Base-by-base conservation (phyloP, 345 rosid genomes). In the Lumnitzera racemosa region DNA sequence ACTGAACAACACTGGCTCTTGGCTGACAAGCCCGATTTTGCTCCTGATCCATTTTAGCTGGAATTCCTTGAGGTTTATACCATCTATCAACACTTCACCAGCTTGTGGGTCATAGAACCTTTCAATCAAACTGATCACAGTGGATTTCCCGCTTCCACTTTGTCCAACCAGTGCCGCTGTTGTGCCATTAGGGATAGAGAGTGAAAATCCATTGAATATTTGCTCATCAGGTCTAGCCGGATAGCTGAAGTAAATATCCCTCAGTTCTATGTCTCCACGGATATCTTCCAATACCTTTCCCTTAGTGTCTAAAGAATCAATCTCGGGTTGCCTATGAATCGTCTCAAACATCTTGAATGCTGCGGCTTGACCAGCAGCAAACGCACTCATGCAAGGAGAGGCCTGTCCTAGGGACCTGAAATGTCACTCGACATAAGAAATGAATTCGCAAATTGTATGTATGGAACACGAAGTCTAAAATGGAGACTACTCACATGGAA, bases 401-500 rank as follows among this genome's bases (percentile, higher is more conserved):
- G 81, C 71, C 55, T 73, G 78, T 6, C 83, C 83, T 2, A 79
- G 43, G 10, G 83, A 76, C 83, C 83, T 76, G 68, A 12, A 64
- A 54, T 20, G 41, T 47, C 24, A 14, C 12, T n/a, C 36, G 43
- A 15, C 58, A 27, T 5, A 14, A 46, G 15, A 55, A 29, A 3
- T 55, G 29, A 9, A 29, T 23, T 11, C 24, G 3, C 55, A 52
- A 9, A 52, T 10, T 49, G 52, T 49, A 49, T 14, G 16, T 13
- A 12, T 8, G 25, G 25, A 53, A 16, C 25, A 20, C 2, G 25
- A 13, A 6, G 0, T 2, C 20, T 15, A 11, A 16, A 24, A 29
- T 15, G 3, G n/a, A 17, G 15, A 14, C 47, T 43, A 46, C 92
- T 81, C 70, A 91, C 98, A 80, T 79, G 58, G 98, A 87, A 63